Conservation (phyloP, 345 rosid genomes). For the Arabidopsis suecica region DNA sequence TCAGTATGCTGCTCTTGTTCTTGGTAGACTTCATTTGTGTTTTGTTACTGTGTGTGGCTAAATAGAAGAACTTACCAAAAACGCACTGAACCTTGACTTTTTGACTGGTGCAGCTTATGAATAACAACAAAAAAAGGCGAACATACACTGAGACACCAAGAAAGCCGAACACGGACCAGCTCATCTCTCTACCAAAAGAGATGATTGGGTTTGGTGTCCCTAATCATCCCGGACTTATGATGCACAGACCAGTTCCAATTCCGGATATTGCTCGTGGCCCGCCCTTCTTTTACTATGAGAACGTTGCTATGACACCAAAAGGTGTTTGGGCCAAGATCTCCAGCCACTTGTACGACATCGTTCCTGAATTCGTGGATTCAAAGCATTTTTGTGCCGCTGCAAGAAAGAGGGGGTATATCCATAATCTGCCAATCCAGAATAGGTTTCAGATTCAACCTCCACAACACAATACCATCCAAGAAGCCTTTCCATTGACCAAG, state of each 20-base stretch:
- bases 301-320: constrained; percentile 39
- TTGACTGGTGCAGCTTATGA: constrained; percentile 20
- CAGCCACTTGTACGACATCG: constrained; percentile 28
- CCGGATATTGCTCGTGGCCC: constrained; percentile 26
- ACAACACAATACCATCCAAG: constrained; percentile 36
- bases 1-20: constrained; percentile 38
- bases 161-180: constrained; percentile 1
- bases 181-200: constrained; percentile 32
- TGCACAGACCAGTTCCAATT: constrained; percentile 23
- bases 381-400: constrained; percentile 21
- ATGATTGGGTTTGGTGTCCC: constrained; percentile 51
- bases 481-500: constrained; percentile 31
- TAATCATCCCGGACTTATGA: background rate
- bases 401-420: constrained; percentile 49
- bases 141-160: background rate
- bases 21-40: constrained; percentile 42
- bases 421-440: constrained; percentile 47
- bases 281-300: constrained; percentile 47
- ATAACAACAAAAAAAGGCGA: constrained; percentile 21
- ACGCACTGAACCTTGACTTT: background rate
- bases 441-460: constrained; percentile 39
- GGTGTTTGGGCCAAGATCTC: constrained; percentile 47
- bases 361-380: constrained; percentile 47
- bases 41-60: background rate
- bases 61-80: background rate